phyloP scores from a whole-genome alignment of 177 flowering plant species.

The Vitis hybrid region DNA sequence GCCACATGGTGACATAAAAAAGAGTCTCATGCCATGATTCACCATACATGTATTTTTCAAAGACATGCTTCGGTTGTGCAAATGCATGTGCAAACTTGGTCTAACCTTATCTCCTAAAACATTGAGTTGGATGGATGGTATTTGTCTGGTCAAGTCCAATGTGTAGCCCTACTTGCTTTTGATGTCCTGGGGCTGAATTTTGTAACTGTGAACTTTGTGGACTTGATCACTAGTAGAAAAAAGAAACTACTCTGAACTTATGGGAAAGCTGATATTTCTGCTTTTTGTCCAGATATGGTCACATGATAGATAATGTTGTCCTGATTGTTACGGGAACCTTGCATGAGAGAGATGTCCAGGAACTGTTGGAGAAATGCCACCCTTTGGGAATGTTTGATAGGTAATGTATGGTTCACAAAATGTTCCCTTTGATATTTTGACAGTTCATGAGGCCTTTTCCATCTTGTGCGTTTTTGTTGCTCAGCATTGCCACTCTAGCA shows the following conservation, averaged over 20 bases:
- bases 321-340: conserved; percentile 98
- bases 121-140: not conserved
- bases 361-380: conserved; percentile 95
- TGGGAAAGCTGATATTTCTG: conserved; percentile 1
- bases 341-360: conserved; percentile 99
- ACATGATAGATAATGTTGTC: conserved; percentile 99
- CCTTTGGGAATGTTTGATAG: conserved; percentile 99
- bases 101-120: not conserved
- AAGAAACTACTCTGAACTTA: not conserved
- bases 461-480: conserved; percentile 7
- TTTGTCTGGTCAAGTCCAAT: not conserved
- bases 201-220: not conserved
- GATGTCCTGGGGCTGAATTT: not conserved
- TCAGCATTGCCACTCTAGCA: conserved; percentile 95
- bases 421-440: not conserved
- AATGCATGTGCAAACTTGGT: no score
- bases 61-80: no score
- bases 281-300: conserved; percentile 74
- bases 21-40: no score
- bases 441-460: not conserved
- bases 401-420: conserved; percentile 29
- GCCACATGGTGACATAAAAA: no score
- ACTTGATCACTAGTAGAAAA: not conserved
- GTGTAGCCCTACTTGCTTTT: not conserved
- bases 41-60: no score